Percentiles rank a stretch among this genome's conserved stretches.
Conservation (phyloP, 441 rosid species). For the Macaranga tanarius region DNA sequence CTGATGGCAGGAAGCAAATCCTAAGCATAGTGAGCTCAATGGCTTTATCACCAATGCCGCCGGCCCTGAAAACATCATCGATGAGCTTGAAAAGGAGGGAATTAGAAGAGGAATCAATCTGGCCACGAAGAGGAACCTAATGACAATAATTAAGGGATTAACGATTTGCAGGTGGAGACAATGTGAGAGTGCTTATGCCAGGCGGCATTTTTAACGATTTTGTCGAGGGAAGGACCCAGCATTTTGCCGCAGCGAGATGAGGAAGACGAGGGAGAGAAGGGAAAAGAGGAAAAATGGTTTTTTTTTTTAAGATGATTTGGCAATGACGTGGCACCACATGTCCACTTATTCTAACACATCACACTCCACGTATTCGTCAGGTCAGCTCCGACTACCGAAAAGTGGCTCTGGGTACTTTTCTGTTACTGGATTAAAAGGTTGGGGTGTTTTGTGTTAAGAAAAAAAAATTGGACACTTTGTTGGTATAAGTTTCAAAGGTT, state of each 20-base stretch:
- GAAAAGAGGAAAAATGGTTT: too few relatives aligned
- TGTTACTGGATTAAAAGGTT: too few relatives aligned
- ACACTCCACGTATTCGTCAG: too few relatives aligned
- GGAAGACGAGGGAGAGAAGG: too few relatives aligned
- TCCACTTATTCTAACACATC: too few relatives aligned
- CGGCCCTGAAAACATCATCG: conserved; percentile 54
- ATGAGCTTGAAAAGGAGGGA: conserved; percentile 42
- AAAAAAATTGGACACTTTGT: too few relatives aligned
- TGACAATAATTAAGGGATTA: conserved; percentile 66
- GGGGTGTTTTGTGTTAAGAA: too few relatives aligned
- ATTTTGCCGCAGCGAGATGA: conserved; percentile 73
- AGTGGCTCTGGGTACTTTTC: too few relatives aligned
- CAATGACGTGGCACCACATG: too few relatives aligned
- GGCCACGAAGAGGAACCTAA: conserved; percentile 60
- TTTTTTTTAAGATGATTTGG: too few relatives aligned
- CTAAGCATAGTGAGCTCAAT: conserved; percentile 72
- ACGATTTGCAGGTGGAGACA: conserved; percentile 78
- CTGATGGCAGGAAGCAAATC: conserved; percentile 75
- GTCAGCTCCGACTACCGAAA: too few relatives aligned
- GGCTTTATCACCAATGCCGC: conserved; percentile 66
- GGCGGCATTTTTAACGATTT: conserved; percentile 89
- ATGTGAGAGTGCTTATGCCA: conserved; percentile 92
- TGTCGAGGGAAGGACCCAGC: conserved; percentile 74
- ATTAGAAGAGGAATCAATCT: conserved; percentile 40
- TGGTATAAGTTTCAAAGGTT: too few relatives aligned